Percentiles rank a stretch among this genome's conserved stretches.
Evolutionary conservation across 371 early-diverging fungal species (phyloP).

Genomic region (Saksenaea oblongispora): DNA sequence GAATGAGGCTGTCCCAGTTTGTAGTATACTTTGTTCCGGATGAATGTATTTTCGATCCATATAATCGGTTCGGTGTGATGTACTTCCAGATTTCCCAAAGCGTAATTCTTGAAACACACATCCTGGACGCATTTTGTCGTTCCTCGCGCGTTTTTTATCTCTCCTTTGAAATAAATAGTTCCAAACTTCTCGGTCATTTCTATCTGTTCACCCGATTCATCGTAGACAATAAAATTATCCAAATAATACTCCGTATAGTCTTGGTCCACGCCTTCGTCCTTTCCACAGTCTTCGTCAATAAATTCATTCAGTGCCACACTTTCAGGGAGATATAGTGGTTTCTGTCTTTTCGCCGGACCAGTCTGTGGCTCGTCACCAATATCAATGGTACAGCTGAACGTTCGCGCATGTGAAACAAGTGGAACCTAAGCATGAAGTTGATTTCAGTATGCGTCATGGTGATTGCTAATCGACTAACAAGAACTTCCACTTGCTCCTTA

Average conservation of each 20-base stretch:
- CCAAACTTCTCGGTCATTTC: background rate
- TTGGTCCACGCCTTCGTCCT: background rate
- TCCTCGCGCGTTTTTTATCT: background rate
- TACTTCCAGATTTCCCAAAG: background rate
- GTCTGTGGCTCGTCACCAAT: background rate
- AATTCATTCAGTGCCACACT: background rate
- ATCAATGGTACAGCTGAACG: background rate
- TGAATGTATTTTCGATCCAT: conserved; percentile 4
- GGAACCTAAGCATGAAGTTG: background rate
- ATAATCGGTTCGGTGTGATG: background rate
- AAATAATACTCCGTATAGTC: background rate
- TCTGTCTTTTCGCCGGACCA: background rate
- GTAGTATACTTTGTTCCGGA: background rate
- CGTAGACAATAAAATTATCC: background rate
- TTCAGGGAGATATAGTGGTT: background rate
- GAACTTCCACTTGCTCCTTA: background rate
- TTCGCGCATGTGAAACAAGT: background rate
- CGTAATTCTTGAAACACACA: background rate
- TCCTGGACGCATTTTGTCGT: background rate
- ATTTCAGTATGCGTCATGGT: background rate
- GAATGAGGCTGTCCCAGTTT: background rate
- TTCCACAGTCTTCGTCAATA: background rate
- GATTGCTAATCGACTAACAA: background rate
- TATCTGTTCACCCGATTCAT: background rate
- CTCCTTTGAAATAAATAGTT: background rate